A percentile compares a stretch with the other conserved stretches of the same genome.
Conservation (phyloP, 805 yeast species). For the Yamadazyma sp. region DNA sequence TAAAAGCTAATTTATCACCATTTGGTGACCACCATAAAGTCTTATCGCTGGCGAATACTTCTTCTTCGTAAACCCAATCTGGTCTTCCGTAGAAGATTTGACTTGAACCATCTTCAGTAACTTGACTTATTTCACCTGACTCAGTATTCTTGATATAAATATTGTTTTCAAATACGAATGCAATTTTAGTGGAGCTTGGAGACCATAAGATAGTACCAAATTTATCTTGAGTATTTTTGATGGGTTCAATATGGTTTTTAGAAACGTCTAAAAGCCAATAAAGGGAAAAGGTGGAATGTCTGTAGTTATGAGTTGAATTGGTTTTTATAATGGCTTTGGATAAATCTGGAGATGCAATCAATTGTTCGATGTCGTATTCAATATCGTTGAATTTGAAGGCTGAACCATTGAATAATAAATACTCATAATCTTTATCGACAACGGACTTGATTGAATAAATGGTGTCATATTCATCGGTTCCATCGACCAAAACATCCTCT, state of each 20-base stretch:
- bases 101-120: constrained; percentile 52
- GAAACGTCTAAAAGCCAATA: constrained; percentile 62
- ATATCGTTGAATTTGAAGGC: constrained; percentile 37
- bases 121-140: constrained; percentile 20
- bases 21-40: constrained; percentile 78
- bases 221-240: constrained; percentile 17
- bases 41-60: constrained; percentile 54
- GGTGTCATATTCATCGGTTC: constrained; percentile 32
- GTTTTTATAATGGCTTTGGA: constrained; percentile 57
- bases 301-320: constrained; percentile 59
- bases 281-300: constrained; percentile 63
- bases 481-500: constrained; percentile 18
- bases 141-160: constrained; percentile 45
- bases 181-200: constrained; percentile 52
- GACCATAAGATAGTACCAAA: constrained; percentile 62
- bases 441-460: constrained; percentile 56
- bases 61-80: constrained; percentile 87
- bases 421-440: constrained; percentile 42
- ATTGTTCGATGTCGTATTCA: constrained; percentile 46
- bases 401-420: constrained; percentile 49
- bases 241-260: constrained; percentile 21
- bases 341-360: constrained; percentile 68
- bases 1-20: constrained; percentile 51
- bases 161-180: constrained; percentile 56
- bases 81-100: constrained; percentile 64